Evolutionary conservation across 768 basidiomycete genomes (phyloP).

Genomic region (Tylopilus rubrobrunneus): DNA sequence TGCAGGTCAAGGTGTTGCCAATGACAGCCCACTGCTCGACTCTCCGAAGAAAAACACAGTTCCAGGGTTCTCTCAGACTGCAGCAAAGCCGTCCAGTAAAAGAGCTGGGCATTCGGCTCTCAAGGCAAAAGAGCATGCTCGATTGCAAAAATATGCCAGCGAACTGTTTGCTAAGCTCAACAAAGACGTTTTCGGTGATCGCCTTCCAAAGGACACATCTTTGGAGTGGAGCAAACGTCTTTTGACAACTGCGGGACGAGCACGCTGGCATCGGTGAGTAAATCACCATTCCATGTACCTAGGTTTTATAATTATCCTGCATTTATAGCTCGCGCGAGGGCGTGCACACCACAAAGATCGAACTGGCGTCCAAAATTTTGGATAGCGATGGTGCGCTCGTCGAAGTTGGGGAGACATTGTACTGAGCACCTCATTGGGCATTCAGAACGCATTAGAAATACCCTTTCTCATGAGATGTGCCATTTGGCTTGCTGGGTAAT

Average conservation of each 20-base stretch:
- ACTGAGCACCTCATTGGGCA: background rate
- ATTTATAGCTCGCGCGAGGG: conserved; percentile 51
- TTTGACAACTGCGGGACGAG: conserved; percentile 65
- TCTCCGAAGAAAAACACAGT: conserved; percentile 10
- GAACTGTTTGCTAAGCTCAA: conserved; percentile 63
- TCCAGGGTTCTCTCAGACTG: background rate
- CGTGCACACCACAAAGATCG: conserved; percentile 58
- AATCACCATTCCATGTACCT: background rate
- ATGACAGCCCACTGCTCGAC: conserved; percentile 3
- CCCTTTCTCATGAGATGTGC: conserved; percentile 90
- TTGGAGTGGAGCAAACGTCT: conserved; percentile 67
- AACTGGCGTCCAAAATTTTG: conserved; percentile 79
- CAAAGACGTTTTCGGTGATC: conserved; percentile 47
- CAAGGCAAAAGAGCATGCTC: conserved; percentile 40
- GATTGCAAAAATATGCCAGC: conserved; percentile 50
- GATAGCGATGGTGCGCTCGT: conserved; percentile 60
- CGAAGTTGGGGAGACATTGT: background rate
- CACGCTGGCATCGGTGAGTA: conserved; percentile 56
- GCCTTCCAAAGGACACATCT: conserved; percentile 50
- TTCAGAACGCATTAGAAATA: conserved; percentile 75
- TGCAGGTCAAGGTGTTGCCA: conserved; percentile 7
- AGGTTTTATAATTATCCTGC: background rate
- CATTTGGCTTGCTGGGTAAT: conserved; percentile 87
- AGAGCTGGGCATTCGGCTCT: conserved; percentile 26
- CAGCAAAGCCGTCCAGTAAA: conserved; percentile 20